Evolutionary conservation across 441 rosid species (phyloP).

Genomic region (Populus hybrid): DNA sequence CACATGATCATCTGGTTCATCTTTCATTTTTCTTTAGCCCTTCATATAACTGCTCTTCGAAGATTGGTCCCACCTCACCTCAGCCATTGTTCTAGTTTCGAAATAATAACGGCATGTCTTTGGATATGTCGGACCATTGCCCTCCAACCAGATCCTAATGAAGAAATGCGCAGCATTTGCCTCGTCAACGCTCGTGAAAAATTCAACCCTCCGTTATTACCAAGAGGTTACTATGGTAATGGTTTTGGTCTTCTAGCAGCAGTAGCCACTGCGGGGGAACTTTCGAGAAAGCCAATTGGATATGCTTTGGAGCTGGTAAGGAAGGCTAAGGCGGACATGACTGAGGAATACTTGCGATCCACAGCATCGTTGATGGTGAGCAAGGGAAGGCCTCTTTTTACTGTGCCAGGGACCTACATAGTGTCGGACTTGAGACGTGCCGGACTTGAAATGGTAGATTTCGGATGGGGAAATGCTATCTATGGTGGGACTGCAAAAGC

Average conservation of each 20-base stretch:
- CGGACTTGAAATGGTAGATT: too few relatives aligned
- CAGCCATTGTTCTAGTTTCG: conserved; percentile 23
- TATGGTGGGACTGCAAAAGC: too few relatives aligned
- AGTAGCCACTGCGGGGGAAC: conserved; percentile 5
- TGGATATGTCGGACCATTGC: conserved; percentile 54
- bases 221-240: conserved; percentile 37
- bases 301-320: conserved; percentile 29
- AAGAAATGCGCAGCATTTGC: conserved; percentile 29
- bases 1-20: conserved; percentile 20
- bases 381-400: conserved; percentile 24
- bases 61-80: conserved; percentile 23
- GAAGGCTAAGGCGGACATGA: conserved; percentile 22
- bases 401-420: conserved; percentile 22
- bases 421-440: background rate
- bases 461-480: too few relatives aligned
- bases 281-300: conserved; percentile 18
- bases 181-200: conserved; percentile 29
- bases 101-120: conserved; percentile 41
- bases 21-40: conserved; percentile 41
- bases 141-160: conserved; percentile 26
- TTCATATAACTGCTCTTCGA: conserved; percentile 19
- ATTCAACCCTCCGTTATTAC: conserved; percentile 22
- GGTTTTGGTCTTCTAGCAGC: conserved; percentile 14
- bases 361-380: conserved; percentile 39
- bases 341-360: conserved; percentile 31